Evolutionary conservation across 805 yeast species (phyloP), one percentile per base, ranked within the genome.

Genomic region (Nakazawaea laoshanensis): DNA sequence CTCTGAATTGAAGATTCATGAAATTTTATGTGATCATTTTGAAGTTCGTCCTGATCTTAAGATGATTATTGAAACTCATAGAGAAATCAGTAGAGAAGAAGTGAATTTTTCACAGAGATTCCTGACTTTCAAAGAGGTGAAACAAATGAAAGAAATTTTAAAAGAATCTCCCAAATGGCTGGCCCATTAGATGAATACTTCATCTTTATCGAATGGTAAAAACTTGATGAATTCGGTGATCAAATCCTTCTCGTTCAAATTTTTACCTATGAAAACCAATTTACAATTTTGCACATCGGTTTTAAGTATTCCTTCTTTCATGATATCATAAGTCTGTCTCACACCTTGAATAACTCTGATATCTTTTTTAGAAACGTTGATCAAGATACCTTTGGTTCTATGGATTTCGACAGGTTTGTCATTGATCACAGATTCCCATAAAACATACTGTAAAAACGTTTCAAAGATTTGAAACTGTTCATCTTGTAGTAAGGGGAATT

Each of bases 311-410:
- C 59, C 61, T 5, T 60, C 61, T 10, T 70, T 75, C 4, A 78
- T 65, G 3, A 85, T 62, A 41, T 92, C 98, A 54, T 86, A 92
- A 0, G 95, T 86, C 35, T 87, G 92, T 39, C 97, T 65, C 0
- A 92, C 98, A 9, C 94, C 97, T 52, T 92, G 98, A 8, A 92
- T 57, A 6, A 87, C 82, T 42, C 70, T 66, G 15, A 67, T 74
- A 6, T 51, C 54, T 3, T 20, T 17, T 3, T 53, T 47, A 2
- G 49, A 52, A 6, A 53, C 48, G n/a, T 52, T 45, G 40, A 77
- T 67, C 6, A 87, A 42, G 7, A 84, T 53, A 1, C 96, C 97
- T 50, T 92, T 92, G 2, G 81, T 60, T 41, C 97, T 60, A 44
- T 87, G 95, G 3, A 92, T 65, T 40, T 86, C 96, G 3, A 73